These are phyloP conservation scores for Blastomyces silverae DNA, from an alignment of 2,329 filamentous ascomycete genomes.

Conservation along the genomic window DNA sequence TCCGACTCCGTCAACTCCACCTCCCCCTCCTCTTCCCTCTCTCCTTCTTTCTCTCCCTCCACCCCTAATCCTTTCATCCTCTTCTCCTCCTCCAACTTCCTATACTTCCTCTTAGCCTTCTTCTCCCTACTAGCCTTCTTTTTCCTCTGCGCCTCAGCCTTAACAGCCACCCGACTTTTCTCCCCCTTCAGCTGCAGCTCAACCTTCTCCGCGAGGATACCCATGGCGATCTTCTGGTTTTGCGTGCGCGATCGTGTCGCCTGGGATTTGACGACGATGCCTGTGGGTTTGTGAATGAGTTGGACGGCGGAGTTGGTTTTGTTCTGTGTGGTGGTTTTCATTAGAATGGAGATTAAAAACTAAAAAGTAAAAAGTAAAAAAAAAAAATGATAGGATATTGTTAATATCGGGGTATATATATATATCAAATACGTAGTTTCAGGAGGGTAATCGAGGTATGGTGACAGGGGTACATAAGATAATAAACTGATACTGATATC, in stretches of 20 bases:
- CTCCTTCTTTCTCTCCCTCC: conserved; percentile 16
- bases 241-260: conserved; percentile 78
- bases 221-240: conserved; percentile 78
- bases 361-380: not conserved
- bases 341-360: conserved; percentile 1
- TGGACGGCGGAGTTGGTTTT: conserved; percentile 96
- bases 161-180: conserved; percentile 71
- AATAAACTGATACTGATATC: not conserved
- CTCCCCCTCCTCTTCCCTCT: conserved; percentile 19
- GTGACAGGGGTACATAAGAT: not conserved
- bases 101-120: conserved; percentile 43
- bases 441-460: not conserved
- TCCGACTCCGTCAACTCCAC: conserved; percentile 18
- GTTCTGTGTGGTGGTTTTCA: conserved; percentile 50
- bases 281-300: conserved; percentile 80
- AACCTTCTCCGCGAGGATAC: conserved; percentile 67
- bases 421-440: not conserved
- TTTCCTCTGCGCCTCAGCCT: conserved; percentile 70
- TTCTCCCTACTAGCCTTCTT: conserved; percentile 41
- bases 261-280: conserved; percentile 89
- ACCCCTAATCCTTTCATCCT: conserved; percentile 20
- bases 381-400: not conserved
- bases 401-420: not conserved
- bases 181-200: conserved; percentile 69
- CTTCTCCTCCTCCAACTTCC: conserved; percentile 30